Conservation (phyloP, 148 eudicot genomes). For the Tetragonia tetragonoides region DNA sequence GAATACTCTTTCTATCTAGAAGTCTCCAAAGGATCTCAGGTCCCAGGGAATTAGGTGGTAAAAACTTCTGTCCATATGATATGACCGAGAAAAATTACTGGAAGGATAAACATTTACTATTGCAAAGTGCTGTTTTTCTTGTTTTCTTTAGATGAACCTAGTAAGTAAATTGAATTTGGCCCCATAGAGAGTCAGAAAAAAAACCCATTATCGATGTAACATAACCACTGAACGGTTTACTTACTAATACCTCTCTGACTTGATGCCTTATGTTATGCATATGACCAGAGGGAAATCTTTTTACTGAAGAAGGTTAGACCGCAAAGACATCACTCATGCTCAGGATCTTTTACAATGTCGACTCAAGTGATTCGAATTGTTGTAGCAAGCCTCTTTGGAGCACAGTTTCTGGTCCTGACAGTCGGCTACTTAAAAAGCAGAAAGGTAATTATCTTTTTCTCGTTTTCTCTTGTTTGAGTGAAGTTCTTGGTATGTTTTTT, state of each 20-base stretch:
- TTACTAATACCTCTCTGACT: background rate
- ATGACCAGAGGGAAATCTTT: background rate
- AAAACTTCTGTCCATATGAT: background rate
- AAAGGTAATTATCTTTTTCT: background rate
- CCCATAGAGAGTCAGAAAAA: background rate
- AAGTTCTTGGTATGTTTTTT: background rate
- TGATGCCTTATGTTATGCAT: background rate
- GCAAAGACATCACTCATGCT: background rate
- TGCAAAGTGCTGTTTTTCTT: background rate
- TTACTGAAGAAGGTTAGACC: background rate
- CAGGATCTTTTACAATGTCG: background rate
- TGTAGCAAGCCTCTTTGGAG: background rate
- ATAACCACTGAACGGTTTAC: background rate
- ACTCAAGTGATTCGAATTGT: background rate
- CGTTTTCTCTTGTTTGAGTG: background rate
- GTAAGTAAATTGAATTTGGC: background rate
- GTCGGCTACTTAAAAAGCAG: background rate
- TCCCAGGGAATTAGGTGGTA: background rate
- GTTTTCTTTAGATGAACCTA: background rate
- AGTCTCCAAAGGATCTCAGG: background rate
- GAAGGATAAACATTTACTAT: background rate
- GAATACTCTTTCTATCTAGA: background rate
- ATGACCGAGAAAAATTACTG: background rate
- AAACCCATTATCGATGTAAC: background rate
- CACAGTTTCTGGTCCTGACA: background rate